Percentiles rank a stretch among this genome's conserved stretches.
phyloP scores from a whole-genome alignment of 2,329 filamentous ascomycete genomes.

The Sphaceloma murrayae region DNA sequence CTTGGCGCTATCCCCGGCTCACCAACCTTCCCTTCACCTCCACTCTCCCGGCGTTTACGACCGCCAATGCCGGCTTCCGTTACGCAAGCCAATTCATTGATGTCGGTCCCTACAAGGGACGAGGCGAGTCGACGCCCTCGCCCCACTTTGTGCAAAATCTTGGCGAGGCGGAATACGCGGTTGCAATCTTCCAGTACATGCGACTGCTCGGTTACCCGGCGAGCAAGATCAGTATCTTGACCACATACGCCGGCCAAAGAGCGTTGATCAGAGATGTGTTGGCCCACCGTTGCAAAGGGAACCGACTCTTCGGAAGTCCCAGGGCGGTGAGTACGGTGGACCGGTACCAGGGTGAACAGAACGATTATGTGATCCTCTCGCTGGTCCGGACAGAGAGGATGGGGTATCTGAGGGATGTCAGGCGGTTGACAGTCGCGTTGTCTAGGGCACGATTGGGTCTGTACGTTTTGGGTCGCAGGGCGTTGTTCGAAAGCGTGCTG shows the following conservation, averaged over 20 bases:
- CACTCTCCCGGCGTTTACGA: slow-evolving; percentile 58
- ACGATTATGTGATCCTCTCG: slow-evolving; percentile 94
- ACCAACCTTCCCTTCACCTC: slow-evolving; percentile 70
- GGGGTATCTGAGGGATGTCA: slow-evolving; percentile 86
- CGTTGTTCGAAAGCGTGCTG: slow-evolving; percentile 79
- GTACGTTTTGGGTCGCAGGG: slow-evolving; percentile 80
- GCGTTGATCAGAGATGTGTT: slow-evolving; percentile 84
- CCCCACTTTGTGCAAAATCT: slow-evolving; percentile 95
- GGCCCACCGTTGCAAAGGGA: slow-evolving; percentile 69
- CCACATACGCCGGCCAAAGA: slow-evolving; percentile 86
- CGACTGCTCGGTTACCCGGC: slow-evolving; percentile 86
- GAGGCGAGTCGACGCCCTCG: slow-evolving; percentile 78
- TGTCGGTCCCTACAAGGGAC: slow-evolving; percentile 83
- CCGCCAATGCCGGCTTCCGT: slow-evolving; percentile 82
- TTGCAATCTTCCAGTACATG: slow-evolving; percentile 96
- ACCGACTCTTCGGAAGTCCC: slow-evolving; percentile 77
- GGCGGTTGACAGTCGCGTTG: slow-evolving; percentile 85
- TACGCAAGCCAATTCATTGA: slow-evolving; percentile 97
- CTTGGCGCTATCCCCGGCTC: slow-evolving; percentile 80
- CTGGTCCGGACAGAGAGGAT: slow-evolving; percentile 80
- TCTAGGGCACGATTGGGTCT: slow-evolving; percentile 85
- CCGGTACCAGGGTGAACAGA: slow-evolving; percentile 98
- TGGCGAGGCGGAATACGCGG: slow-evolving; percentile 92
- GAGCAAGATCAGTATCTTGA: slow-evolving; percentile 72
- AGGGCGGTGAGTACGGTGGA: slow-evolving; percentile 89